Evolutionary conservation across 2,329 filamentous ascomycete species (phyloP), one percentile per base, ranked within the genome.

Genomic region (Xylariaceae sp.): DNA sequence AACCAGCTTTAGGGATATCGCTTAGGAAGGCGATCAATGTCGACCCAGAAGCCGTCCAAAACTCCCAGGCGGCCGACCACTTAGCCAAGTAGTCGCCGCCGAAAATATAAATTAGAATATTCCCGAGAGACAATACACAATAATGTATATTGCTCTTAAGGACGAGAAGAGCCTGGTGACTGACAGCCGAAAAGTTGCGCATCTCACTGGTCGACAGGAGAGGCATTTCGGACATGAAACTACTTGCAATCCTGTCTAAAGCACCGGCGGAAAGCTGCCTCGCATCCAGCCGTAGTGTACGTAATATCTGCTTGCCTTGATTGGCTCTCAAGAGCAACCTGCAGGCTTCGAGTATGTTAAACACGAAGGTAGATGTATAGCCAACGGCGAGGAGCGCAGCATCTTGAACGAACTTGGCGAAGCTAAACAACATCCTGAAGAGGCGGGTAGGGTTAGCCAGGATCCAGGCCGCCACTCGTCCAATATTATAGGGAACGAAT

Each of bases 401-500:
- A 69, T 98, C 94, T 60, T 96, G 89, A 26, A 92, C 73, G 40
- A 96, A 80, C 67, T 92, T 92, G n/a, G 90, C 89, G 36, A 87
- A 72, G 52, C 86, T 84, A 39, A 93, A 90, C 8, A 92, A 71
- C 36, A 92, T 80, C 44, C 86, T 86, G 19, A 96, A 77, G 3
- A 94, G 87, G 12, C 92, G 83, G 71, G 91, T 77, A 2, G 94
- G 94, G 64, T 92, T 92, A 11, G 90, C 91, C 21, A 94, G 72
- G 46, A 93, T 79, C 71, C 94, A 87, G 39, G 98, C 81, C 4
- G 91, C 87, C 23, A 96, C 79, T 63, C 96, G 93, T 12, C 95
- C 95, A 69, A 92, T 87, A 53, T 97, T 89, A 75, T 98, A 99
- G 0, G 95, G 95, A 48, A 96, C 77, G 77, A 95, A 96, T 40